A percentile compares a stretch with the other conserved stretches of the same genome.
Evolutionary conservation across 2,329 filamentous ascomycete genomes (phyloP).

Genomic region (Aphanoascus verrucosus): DNA sequence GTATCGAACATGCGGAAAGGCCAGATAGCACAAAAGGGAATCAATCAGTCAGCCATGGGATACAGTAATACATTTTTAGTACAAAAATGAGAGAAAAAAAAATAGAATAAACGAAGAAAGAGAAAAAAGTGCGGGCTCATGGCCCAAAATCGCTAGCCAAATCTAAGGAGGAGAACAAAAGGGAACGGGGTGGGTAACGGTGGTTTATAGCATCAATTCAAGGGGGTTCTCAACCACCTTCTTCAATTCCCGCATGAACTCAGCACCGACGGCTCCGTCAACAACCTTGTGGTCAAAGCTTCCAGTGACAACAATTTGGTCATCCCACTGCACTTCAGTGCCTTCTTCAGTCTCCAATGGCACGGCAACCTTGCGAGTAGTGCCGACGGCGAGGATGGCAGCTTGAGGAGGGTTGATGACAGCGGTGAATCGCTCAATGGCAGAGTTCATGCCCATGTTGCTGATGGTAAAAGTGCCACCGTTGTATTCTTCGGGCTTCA

Average conservation of each 20-base stretch:
- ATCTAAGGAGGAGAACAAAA: slow-evolving; percentile 10
- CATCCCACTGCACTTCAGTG: slow-evolving; percentile 76
- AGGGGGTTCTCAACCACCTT: slow-evolving; percentile 95
- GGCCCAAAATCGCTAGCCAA: slow-evolving; percentile 11
- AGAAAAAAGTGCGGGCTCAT: not conserved
- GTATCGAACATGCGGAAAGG: not conserved
- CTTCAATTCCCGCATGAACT: slow-evolving; percentile 96
- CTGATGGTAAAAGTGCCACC: slow-evolving; percentile 98
- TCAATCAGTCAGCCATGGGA: not conserved
- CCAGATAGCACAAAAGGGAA: not conserved
- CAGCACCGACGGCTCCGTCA: slow-evolving; percentile 87
- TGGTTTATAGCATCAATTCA: slow-evolving; percentile 70
- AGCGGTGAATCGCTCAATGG: slow-evolving; percentile 92
- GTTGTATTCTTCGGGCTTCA: slow-evolving; percentile 99
- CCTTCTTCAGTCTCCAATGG: slow-evolving; percentile 78
- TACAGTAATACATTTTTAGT: slow-evolving; percentile 13
- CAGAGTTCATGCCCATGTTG: slow-evolving; percentile 99
- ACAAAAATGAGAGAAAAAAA: slow-evolving; percentile 4
- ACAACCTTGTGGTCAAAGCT: slow-evolving; percentile 99
- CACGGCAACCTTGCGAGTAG: slow-evolving; percentile 87
- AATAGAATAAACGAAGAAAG: not conserved
- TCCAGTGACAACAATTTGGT: slow-evolving; percentile 88
- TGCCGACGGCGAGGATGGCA: slow-evolving; percentile 87
- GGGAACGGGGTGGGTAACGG: not conserved
- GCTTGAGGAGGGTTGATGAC: slow-evolving; percentile 99